Evolutionary conservation across 768 basidiomycete genomes (phyloP), one percentile per base, ranked within the genome.

Genomic region (Cystofilobasidium ferigula): DNA sequence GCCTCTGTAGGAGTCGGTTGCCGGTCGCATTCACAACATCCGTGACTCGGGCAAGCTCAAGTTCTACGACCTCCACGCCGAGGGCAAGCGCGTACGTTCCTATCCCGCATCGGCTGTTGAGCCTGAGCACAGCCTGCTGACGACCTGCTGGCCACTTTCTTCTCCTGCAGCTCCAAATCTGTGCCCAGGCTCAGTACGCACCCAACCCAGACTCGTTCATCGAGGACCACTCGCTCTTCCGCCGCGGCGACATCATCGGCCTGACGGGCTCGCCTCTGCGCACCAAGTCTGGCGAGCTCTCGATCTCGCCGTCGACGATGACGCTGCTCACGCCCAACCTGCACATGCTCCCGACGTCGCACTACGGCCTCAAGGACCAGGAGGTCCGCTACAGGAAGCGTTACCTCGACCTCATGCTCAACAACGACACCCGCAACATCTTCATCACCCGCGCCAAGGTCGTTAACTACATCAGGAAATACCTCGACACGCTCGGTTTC

Each of bases 361-460:
- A 91, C 78, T 93, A 88, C 69, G 95, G 94, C 51, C 80, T 99
- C 72, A 94, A 94, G 81, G 94, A 99, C 77, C 88, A 91, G 75
- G 95, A 98, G 78, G 89, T 89, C 42, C 85, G 95, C 51, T 97
- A 97, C 81, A 83, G 95, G 77, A 98, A 97, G 86, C 87, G 95
- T 62, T 97, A 98, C 80, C 85, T 99, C 69, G 95, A 99, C 77
- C 85, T 99, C 69, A 95, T 99, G 78, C 81, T 99, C 77, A 93
- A 88, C 76, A 86, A 88, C 45, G 82, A 84, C 70, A 89, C 90
- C 22, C 86, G 95, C 69, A 84, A 85, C 71, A 85, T 93, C 69
- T 99, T 98, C 79, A 79, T 93, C 78, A 87, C 88, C 32, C 86
- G 95, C 68, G 85, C 85, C 75, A 84, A 83, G 72, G 87, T 95